A percentile compares a stretch with the other conserved stretches of the same genome.
These are phyloP conservation scores for Epichloe amarillans DNA, from an alignment of 2,329 filamentous ascomycete species.

Conservation along the genomic window DNA sequence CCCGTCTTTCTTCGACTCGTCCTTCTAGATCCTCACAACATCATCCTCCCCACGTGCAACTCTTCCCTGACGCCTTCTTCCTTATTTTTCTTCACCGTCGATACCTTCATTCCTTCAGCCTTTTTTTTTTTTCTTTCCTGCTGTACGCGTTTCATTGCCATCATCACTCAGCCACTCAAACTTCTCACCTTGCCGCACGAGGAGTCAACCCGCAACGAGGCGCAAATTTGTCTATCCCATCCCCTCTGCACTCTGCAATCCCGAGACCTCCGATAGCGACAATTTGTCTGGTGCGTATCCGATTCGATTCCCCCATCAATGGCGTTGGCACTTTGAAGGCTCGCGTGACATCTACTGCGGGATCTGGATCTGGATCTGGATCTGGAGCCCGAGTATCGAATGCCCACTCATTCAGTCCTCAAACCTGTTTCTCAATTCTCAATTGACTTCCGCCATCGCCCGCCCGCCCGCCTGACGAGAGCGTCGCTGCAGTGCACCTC, in stretches of 20 bases:
- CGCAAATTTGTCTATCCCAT: not conserved
- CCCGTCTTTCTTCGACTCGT: slow-evolving; percentile 3
- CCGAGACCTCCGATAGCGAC: not conserved
- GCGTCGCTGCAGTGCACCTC: not conserved
- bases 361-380: not conserved
- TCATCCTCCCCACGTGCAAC: slow-evolving; percentile 4
- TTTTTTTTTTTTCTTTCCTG: not conserved
- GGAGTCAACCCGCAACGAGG: not conserved
- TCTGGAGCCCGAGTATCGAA: not conserved
- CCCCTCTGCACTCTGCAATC: not conserved
- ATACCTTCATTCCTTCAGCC: slow-evolving; percentile 1
- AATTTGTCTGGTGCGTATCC: not conserved
- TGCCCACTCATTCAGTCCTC: not conserved
- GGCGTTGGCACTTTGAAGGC: not conserved
- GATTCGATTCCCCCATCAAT: not conserved
- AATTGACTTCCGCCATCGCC: not conserved
- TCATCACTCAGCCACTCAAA: slow-evolving; percentile 2
- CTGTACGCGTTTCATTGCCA: not conserved
- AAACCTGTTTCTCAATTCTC: not conserved
- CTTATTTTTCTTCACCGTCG: slow-evolving; percentile 2
- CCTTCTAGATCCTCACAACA: slow-evolving; percentile 5
- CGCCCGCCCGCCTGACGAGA: not conserved
- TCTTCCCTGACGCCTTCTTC: slow-evolving; percentile 5
- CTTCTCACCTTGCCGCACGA: not conserved
- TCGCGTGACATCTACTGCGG: not conserved